Evolutionary conservation across 2,329 filamentous ascomycete genomes (phyloP), one percentile per base, ranked within the genome.

Genomic region (Fusarium pseudocircinatum): DNA sequence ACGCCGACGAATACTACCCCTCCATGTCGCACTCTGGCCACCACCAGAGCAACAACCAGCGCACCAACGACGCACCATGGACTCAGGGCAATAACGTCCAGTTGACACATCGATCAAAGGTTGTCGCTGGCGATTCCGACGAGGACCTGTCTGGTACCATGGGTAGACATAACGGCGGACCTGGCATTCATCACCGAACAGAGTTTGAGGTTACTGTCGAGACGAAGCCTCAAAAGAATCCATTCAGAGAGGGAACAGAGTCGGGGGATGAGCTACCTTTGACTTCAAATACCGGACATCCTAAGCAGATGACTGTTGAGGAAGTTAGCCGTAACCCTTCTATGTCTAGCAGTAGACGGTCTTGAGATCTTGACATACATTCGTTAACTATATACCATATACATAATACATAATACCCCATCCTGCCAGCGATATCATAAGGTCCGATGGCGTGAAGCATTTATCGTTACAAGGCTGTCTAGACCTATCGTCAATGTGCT

Each of bases 171-270:
- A 62, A 60, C 5, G 30, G n/a, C 3, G 63, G 67, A 18, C 37
- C 63, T 6, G 76, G 76, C 16, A 78, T 78, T 9, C 74, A 67
- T 28, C 61, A 66, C 28, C 63, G 74, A 16, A 78, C 65, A 12
- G 75, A 78, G 4, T 70, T 78, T 12, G 69, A 78, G 42, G 57
- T 78, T 9, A 75, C 52, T 13, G 70, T 78, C 1, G 76, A 78
- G 52, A 44, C 60, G 2, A 59, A 73, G 7, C 37, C 49, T 0
- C 54, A 70, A 24, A 58, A 22, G 5, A 57, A 72, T 10, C 64
- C 64, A 4, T 49, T 66, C 6, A 75, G 46, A 7, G 39, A 50
- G 3, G 39, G 52, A 1, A 34, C 15, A 2, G 70, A 58, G 22
- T 59, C 50, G 3, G 44, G 30, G 9, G 56, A 78, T 30, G 76